A percentile compares a stretch with the other conserved stretches of the same genome.
Evolutionary conservation across 1,284 basidiomycete species (phyloP).

Genomic region (Irpex lacteus): DNA sequence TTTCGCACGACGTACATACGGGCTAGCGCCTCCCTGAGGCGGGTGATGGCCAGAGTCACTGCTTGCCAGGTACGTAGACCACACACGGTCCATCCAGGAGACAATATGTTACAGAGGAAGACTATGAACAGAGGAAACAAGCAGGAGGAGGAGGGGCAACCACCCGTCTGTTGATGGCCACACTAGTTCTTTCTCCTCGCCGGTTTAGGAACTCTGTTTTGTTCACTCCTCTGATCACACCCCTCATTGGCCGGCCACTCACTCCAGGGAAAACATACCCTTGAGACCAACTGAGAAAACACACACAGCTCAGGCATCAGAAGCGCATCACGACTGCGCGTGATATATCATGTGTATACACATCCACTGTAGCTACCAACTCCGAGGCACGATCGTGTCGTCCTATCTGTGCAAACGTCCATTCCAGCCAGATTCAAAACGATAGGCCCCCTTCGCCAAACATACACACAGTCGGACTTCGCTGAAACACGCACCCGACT

Average conservation of each 20-base stretch:
- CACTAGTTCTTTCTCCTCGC: neutral
- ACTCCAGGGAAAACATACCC: neutral
- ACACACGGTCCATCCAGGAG: constrained; percentile 43
- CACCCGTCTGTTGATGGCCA: neutral
- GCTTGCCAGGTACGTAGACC: constrained; percentile 45
- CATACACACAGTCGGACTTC: too few species aligned
- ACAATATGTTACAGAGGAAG: constrained; percentile 3
- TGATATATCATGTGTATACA: neutral
- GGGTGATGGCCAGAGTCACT: constrained; percentile 13
- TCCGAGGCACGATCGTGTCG: neutral
- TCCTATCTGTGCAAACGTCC: neutral
- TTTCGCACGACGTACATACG: constrained; percentile 25
- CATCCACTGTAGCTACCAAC: neutral
- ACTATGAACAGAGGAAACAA: constrained; percentile 3
- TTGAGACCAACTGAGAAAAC: neutral
- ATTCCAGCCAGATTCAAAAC: too few species aligned
- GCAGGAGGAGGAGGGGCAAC: neutral
- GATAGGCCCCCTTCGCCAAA: too few species aligned
- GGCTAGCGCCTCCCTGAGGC: constrained; percentile 6
- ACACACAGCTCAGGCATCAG: neutral
- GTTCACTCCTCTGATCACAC: neutral
- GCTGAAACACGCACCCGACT: too few species aligned
- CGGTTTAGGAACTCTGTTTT: neutral
- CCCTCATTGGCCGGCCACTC: too few species aligned
- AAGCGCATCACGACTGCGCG: neutral